phyloP scores from a whole-genome alignment of 352 stramenopile genomes.

The Phytophthora melonis region DNA sequence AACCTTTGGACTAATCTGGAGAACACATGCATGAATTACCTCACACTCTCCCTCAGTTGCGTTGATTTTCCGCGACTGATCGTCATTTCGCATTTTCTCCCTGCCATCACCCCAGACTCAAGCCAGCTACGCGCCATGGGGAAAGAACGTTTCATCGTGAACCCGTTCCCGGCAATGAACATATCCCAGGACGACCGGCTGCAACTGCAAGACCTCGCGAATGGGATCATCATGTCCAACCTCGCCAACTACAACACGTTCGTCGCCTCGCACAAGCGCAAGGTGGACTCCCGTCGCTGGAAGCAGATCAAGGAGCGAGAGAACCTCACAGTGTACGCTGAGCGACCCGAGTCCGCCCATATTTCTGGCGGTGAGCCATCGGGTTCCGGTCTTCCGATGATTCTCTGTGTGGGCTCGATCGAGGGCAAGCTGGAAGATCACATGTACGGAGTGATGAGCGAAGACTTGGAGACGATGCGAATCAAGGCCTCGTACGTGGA shows the following conservation, averaged over 20 bases:
- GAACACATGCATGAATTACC: too few species aligned
- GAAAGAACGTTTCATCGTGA: too few species aligned
- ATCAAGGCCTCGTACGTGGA: slow-evolving; percentile 39
- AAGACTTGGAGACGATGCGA: slow-evolving; percentile 29
- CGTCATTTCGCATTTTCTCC: too few species aligned
- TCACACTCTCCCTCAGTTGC: too few species aligned
- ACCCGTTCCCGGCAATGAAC: slow-evolving; percentile 43
- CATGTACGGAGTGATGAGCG: slow-evolving; percentile 37
- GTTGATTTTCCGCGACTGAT: too few species aligned
- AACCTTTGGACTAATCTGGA: background rate
- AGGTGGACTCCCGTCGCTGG: slow-evolving; percentile 37
- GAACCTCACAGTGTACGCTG: slow-evolving; percentile 43
- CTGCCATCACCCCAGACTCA: too few species aligned
- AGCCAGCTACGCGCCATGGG: too few species aligned
- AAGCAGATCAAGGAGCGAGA: slow-evolving; percentile 46
- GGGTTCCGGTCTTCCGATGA: slow-evolving; percentile 21
- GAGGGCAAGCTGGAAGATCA: slow-evolving; percentile 36
- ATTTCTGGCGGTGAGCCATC: background rate
- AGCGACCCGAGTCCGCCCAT: slow-evolving; percentile 18
- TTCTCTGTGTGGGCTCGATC: slow-evolving; percentile 28
- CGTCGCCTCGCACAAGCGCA: slow-evolving; percentile 25
- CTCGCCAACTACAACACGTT: slow-evolving; percentile 29
- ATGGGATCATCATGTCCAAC: slow-evolving; percentile 30
- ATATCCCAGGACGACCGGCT: slow-evolving; percentile 26
- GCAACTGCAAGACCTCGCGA: slow-evolving; percentile 33